phyloP scores from a whole-genome alignment of 2,329 filamentous ascomycete genomes.

The Sporothrix curviconia region DNA sequence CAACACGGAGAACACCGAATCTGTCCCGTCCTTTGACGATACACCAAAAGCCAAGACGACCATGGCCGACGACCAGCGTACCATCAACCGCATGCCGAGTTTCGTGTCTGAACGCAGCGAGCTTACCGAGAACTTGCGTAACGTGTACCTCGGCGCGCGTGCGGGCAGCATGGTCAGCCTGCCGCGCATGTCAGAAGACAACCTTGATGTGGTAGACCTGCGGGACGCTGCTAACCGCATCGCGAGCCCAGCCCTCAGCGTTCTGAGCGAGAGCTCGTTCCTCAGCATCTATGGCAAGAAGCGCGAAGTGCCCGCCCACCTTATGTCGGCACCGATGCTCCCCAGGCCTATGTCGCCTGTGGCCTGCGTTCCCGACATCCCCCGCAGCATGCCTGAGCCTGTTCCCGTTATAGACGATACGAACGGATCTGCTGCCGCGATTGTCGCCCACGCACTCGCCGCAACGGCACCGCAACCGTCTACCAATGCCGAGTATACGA shows the following conservation, averaged over 20 bases:
- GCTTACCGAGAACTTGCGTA: constrained; percentile 54
- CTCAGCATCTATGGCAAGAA: constrained; percentile 55
- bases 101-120: constrained; percentile 56
- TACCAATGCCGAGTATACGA: too few species aligned
- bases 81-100: constrained; percentile 54
- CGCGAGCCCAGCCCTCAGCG: constrained; percentile 54
- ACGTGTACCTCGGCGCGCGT: constrained; percentile 47
- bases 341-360: constrained; percentile 2
- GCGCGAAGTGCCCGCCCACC: constrained; percentile 10
- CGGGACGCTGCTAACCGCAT: constrained; percentile 34
- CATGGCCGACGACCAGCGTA: constrained; percentile 28
- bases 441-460: constrained; percentile 10
- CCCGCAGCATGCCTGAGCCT: neutral
- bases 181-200: constrained; percentile 40
- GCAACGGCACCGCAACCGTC: neutral
- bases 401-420: constrained; percentile 15
- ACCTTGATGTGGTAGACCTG: constrained; percentile 26
- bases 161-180: constrained; percentile 43
- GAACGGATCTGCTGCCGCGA: constrained; percentile 12
- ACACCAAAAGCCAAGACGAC: constrained; percentile 22
- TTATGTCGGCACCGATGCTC: neutral
- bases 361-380: constrained; percentile 15
- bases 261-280: constrained; percentile 63
- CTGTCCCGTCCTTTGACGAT: constrained; percentile 3
- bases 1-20: neutral